Evolutionary conservation across 768 basidiomycete genomes (phyloP), one percentile per base, ranked within the genome.

Genomic region (Epithele typhae): DNA sequence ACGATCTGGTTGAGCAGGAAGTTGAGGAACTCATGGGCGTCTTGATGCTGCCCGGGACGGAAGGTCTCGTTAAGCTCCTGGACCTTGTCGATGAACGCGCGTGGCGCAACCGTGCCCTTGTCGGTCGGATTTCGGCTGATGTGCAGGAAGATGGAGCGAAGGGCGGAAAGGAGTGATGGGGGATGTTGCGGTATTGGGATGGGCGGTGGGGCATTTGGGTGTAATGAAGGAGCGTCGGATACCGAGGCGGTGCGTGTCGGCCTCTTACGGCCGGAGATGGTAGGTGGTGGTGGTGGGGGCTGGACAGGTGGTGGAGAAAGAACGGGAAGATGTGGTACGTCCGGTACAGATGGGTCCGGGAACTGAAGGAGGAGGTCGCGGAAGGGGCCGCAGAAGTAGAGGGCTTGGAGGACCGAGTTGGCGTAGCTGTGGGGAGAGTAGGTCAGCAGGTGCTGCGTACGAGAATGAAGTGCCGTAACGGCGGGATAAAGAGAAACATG

Each of bases 1-100:
- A 92, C 86, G 40, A 99, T 84, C 63, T 76, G 83, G 66, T 99
- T 99, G 45, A 99, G 70, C 22, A 97, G 70, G 67, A 87, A 97
- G 63, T 94, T 96, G 34, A 97, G 73, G 65, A 99, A 98, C 67
- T 99, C 96, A 68, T 98, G 96, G 3, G 96, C 96, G 64, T 99
- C 96, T 63, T 99, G 96, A 63, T 99, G 96, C 78, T 88, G 87
- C 14, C 88, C 85, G 30, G 84, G 84, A 39, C 92, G 78, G 61
- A 97, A 99, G 37, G 85, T 74, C 58, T 92, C 91, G 65, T 98
- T 98, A 58, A 91, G 75, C 59, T 92, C 83, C 67, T 90, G 91
- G 57, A 98, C 78, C 63, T 95, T 95, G 60, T 92, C 84, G 62
- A 99, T 86, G 66, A 99, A 90, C 19, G 87, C 87, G 46, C 85